Percentiles rank a stretch among this genome's conserved stretches.
Conservation (phyloP, 176 grass and related monocot species). For the Musa troglodytarum region DNA sequence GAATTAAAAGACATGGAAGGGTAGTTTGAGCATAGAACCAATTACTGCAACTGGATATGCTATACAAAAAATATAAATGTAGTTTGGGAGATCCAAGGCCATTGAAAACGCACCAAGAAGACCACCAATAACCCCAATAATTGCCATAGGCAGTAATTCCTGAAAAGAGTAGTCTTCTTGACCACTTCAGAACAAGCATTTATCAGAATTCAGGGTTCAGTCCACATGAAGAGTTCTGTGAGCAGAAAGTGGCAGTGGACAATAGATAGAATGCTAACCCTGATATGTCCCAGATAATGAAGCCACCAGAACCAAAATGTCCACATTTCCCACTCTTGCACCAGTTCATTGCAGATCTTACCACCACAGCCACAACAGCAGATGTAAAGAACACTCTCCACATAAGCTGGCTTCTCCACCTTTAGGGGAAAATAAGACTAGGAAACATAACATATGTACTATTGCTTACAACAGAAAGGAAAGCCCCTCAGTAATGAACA, state of each 20-base stretch:
- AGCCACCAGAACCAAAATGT: constrained; percentile 97
- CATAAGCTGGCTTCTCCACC: constrained; percentile 99
- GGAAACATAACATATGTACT: not conserved
- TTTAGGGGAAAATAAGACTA: constrained; percentile 23
- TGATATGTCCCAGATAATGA: constrained; percentile 99
- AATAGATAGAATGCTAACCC: constrained; percentile 42
- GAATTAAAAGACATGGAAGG: constrained; percentile 19
- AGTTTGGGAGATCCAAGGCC: not conserved
- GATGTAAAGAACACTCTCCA: constrained; percentile 99
- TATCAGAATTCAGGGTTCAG: constrained; percentile 31
- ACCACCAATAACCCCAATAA: constrained; percentile 98
- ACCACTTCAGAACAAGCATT: constrained; percentile 55
- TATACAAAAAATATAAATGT: not conserved
- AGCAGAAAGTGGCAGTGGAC: constrained; percentile 6
- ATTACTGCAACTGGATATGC: not conserved
- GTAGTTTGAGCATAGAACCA: constrained; percentile 8
- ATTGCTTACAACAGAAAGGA: not conserved
- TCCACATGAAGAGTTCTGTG: not conserved
- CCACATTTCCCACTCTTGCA: constrained; percentile 94
- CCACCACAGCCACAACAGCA: constrained; percentile 94
- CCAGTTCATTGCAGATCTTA: constrained; percentile 86
- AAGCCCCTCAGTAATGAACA: not conserved
- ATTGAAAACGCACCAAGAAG: constrained; percentile 56
- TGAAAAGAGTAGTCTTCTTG: constrained; percentile 99
- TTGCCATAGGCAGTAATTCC: constrained; percentile 87